Evolutionary conservation across 768 basidiomycete species (phyloP), one percentile per base, ranked within the genome.

Genomic region (Stropharia rugosoannulata): DNA sequence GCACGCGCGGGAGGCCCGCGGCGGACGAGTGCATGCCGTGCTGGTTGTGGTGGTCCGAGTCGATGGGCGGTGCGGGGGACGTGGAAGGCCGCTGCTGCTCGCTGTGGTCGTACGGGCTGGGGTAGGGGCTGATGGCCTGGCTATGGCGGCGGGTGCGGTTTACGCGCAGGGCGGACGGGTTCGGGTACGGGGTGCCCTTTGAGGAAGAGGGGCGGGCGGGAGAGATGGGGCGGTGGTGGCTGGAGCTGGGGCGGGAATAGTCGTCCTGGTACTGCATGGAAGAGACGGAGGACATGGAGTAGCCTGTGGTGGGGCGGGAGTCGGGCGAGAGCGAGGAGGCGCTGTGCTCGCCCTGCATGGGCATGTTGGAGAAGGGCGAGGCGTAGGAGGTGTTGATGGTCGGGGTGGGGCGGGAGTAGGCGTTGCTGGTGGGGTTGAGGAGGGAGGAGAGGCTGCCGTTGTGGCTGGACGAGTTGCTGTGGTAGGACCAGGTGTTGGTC

Each of bases 51-150:
- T 74, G 74, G 62, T 82, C 77, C 45, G 79, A 77, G 40, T 82
- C 86, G 52, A 79, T 72, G 22, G 86, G 73, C 27, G 86, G 86
- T 62, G 87, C 85, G 16, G 87, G 88, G 8, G 86, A 87, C 25
- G 86, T 83, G 51, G 86, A 87, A 0, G 84, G 86, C 40, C 87
- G 82, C 59, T 85, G 83, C 49, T 83, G 80, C 38, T 80, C 25
- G 38, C 51, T 75, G 52, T 86, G 81, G 56, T 85, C 86, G 70
- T 93, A 93, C 43, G 90, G 89, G 58, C 84, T 87, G 15, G 91
- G 91, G 70, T 93, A 93, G 11, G 91, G 91, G 63, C 85, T 89
- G 79, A 93, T 86, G 0, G 90, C 91, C 68, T 93, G 91, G 67
- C 87, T 90, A 70, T 93, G 91, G 55, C 91, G 81, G 42, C 91